Evolutionary conservation across 305 asterid species (phyloP).

Genomic region (Solanum aculeatissimum): DNA sequence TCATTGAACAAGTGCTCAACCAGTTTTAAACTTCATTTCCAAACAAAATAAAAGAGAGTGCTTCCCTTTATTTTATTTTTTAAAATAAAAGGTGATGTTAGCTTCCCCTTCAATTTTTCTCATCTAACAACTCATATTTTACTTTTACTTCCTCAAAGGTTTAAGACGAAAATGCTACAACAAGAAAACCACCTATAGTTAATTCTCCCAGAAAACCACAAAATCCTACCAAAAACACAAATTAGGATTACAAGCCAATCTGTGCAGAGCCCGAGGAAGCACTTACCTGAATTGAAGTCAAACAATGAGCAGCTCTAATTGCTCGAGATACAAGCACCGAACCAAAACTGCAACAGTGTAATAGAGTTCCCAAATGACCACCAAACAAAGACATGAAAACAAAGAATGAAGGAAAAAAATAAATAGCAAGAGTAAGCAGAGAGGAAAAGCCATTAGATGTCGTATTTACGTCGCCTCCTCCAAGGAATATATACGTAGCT

Average conservation of each 20-base stretch:
- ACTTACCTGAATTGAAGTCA: conserved; percentile 95
- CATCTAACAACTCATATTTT: background rate
- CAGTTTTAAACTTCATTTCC: background rate
- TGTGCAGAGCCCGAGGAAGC: background rate
- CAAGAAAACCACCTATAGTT: background rate
- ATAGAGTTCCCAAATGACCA: background rate
- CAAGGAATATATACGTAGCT: conserved; percentile 85
- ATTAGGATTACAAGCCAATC: background rate
- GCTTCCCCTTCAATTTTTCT: background rate
- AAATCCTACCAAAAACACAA: background rate
- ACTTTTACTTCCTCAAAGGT: background rate
- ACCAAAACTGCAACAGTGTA: conserved; percentile 56
- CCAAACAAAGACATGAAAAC: background rate
- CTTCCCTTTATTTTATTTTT: background rate
- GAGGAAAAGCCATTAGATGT: background rate
- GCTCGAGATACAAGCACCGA: conserved; percentile 73
- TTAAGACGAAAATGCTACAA: background rate
- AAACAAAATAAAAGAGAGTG: background rate
- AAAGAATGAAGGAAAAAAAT: background rate
- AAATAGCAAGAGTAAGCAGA: background rate
- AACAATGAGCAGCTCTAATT: conserved; percentile 96
- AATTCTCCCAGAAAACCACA: background rate
- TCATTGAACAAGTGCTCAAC: background rate
- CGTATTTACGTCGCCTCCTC: conserved; percentile 86
- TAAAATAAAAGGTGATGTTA: too few relatives aligned